Conservation (phyloP, 2,329 filamentous ascomycete species). For the Claviceps purpurea region DNA sequence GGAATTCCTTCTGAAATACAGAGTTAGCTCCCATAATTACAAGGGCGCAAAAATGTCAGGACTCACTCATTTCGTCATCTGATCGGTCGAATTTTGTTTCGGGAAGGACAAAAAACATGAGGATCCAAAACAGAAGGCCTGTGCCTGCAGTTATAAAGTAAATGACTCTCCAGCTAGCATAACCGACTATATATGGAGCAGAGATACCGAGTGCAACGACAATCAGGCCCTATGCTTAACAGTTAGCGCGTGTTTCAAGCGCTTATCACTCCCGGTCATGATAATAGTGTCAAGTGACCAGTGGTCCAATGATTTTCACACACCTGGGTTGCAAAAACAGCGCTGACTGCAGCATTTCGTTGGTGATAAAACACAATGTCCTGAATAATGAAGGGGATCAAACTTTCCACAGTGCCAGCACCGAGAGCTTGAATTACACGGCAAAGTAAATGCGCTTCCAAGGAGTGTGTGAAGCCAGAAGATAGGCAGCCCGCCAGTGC, state of each 20-base stretch:
- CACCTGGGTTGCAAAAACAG: slow-evolving; percentile 2
- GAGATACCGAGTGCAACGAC: background rate
- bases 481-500: slow-evolving; percentile 1
- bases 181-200: background rate
- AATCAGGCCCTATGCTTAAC: background rate
- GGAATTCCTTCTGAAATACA: background rate
- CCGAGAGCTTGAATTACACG: slow-evolving; percentile 1
- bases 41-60: background rate
- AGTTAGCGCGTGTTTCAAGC: background rate
- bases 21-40: background rate
- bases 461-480: background rate
- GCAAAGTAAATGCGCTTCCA: slow-evolving; percentile 1
- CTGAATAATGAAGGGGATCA: slow-evolving; percentile 4
- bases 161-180: slow-evolving; percentile 1
- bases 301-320: background rate
- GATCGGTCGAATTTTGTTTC: slow-evolving; percentile 1
- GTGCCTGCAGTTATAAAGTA: slow-evolving; percentile 2
- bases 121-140: background rate
- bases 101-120: slow-evolving; percentile 1
- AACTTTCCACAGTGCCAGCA: slow-evolving; percentile 1
- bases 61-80: slow-evolving; percentile 1
- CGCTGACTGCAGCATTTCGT: background rate
- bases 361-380: slow-evolving; percentile 3
- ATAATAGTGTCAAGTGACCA: background rate
- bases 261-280: background rate